These are phyloP conservation scores for Saturnispora bothae DNA, from an alignment of 805 yeast genomes.

Conservation along the genomic window DNA sequence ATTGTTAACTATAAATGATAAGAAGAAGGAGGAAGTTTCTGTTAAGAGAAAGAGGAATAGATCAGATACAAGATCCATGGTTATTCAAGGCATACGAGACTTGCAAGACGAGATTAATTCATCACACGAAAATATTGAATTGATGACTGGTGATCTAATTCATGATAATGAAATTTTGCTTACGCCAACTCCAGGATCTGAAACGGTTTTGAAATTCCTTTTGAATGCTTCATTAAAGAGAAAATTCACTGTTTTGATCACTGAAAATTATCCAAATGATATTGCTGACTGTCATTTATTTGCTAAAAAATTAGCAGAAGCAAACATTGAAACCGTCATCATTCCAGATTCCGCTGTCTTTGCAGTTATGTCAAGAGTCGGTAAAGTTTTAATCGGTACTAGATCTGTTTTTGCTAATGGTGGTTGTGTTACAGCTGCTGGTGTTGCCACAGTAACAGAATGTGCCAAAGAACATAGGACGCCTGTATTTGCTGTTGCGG, in stretches of 20 bases:
- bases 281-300: slow-evolving; percentile 67
- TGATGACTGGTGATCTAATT: slow-evolving; percentile 84
- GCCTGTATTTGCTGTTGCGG: slow-evolving; percentile 95
- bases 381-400: slow-evolving; percentile 90
- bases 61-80: slow-evolving; percentile 69
- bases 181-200: slow-evolving; percentile 92
- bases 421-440: slow-evolving; percentile 81
- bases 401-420: slow-evolving; percentile 93
- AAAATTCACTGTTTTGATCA: slow-evolving; percentile 82
- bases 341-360: slow-evolving; percentile 89
- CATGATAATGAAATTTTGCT: slow-evolving; percentile 81
- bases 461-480: slow-evolving; percentile 92
- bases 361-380: slow-evolving; percentile 95
- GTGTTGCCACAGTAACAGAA: slow-evolving; percentile 87
- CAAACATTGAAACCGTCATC: slow-evolving; percentile 80
- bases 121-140: slow-evolving; percentile 83
- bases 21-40: slow-evolving; percentile 6
- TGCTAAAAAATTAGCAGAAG: slow-evolving; percentile 69
- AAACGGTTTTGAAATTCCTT: slow-evolving; percentile 78
- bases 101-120: slow-evolving; percentile 84
- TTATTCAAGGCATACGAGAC: slow-evolving; percentile 87
- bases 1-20: slow-evolving; percentile 44
- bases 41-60: slow-evolving; percentile 16
- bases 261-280: slow-evolving; percentile 88
- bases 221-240: slow-evolving; percentile 82